Evolutionary conservation across 495 filamentous ascomycete species (phyloP).

Genomic region (Xylaria scruposa): DNA sequence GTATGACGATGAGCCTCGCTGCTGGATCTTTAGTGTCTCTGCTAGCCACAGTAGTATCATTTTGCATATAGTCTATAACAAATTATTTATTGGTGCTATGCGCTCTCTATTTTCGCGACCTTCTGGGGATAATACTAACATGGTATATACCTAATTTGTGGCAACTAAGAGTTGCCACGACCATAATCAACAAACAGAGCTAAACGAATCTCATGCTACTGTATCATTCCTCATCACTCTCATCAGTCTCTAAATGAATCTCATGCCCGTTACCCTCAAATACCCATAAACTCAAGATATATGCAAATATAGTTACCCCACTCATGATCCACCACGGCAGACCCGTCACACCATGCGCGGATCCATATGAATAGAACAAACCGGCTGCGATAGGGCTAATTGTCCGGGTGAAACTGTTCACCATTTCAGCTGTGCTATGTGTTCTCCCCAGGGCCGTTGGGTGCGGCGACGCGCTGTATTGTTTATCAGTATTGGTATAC

Average conservation of each 20-base stretch:
- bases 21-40: background rate
- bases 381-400: constrained; percentile 69
- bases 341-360: constrained; percentile 67
- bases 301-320: constrained; percentile 60
- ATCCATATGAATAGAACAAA: constrained; percentile 64
- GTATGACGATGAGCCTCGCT: background rate
- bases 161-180: background rate
- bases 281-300: constrained; percentile 62
- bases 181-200: background rate
- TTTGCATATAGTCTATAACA: background rate
- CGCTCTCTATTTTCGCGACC: background rate
- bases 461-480: constrained; percentile 57
- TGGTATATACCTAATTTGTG: no score
- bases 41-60: background rate
- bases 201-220: background rate
- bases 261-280: constrained; percentile 68
- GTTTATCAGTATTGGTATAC: background rate
- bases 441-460: constrained; percentile 72
- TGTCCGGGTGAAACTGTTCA: constrained; percentile 65
- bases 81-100: background rate
- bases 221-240: constrained; percentile 41
- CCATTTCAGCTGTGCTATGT: constrained; percentile 71
- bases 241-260: constrained; percentile 60
- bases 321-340: constrained; percentile 70
- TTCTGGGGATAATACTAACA: background rate